Evolutionary conservation across 768 basidiomycete genomes (phyloP).

Genomic region (Trametes meyenii): DNA sequence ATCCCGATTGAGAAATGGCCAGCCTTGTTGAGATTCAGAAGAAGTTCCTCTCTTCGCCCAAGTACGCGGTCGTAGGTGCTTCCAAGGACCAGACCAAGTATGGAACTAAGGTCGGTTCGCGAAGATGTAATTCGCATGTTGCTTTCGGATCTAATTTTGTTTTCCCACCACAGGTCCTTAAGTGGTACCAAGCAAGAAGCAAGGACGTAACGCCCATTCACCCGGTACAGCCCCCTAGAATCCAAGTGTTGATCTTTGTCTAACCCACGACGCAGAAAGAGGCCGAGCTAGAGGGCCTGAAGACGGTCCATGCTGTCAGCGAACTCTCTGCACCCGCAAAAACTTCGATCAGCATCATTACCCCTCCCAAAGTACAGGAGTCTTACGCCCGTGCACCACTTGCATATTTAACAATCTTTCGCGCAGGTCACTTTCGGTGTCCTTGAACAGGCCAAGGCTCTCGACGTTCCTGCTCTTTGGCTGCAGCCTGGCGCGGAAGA

Average conservation of each 20-base stretch:
- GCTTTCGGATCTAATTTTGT: neutral
- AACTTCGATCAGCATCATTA: conserved; percentile 80
- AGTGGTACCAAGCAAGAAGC: conserved; percentile 70
- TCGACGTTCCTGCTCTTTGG: conserved; percentile 81
- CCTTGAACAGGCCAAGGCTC: conserved; percentile 67
- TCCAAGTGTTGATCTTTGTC: neutral
- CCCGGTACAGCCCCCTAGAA: conserved; percentile 50
- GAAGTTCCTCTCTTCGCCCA: conserved; percentile 60
- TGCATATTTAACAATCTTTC: neutral
- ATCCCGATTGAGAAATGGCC: conserved; percentile 24
- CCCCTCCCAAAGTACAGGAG: conserved; percentile 68
- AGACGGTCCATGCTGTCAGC: conserved; percentile 55
- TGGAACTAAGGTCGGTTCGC: conserved; percentile 65
- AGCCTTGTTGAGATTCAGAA: conserved; percentile 47
- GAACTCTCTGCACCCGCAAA: conserved; percentile 61
- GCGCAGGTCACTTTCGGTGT: conserved; percentile 68
- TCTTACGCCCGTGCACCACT: neutral
- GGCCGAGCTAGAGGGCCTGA: conserved; percentile 64
- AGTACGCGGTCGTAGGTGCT: conserved; percentile 81
- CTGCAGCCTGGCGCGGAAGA: conserved; percentile 89
- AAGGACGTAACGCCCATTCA: conserved; percentile 74
- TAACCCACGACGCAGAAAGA: conserved; percentile 55
- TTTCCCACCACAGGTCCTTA: conserved; percentile 55
- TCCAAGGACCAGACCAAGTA: conserved; percentile 79
- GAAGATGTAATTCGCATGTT: neutral